Conservation (phyloP, 169 alveolate species). For the Cryptosporidium baileyi region DNA sequence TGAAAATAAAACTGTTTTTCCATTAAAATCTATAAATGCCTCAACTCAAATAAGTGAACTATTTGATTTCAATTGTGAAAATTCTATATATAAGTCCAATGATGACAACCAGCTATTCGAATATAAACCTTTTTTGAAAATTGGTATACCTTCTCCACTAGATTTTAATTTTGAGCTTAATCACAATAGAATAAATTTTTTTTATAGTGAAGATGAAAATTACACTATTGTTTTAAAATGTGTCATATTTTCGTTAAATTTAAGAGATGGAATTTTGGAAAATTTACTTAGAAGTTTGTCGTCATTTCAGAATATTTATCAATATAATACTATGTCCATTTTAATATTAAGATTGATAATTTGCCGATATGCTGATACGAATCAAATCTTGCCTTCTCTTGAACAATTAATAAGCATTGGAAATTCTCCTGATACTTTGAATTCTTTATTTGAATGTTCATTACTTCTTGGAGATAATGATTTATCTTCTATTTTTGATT, state of each 20-base stretch:
- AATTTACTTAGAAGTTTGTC: neutral
- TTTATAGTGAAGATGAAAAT: neutral
- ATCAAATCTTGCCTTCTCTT: neutral
- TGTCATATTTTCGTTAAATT: neutral
- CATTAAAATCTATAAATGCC: neutral
- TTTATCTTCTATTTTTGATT: conserved; percentile 8
- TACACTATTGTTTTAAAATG: neutral
- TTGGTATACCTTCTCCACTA: conserved; percentile 23
- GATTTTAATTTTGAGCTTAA: neutral
- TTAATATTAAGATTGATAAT: conserved; percentile 15
- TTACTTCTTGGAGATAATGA: conserved; percentile 15
- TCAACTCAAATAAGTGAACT: neutral
- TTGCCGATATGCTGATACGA: neutral
- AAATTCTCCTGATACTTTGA: neutral
- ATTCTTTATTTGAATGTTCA: conserved; percentile 37
- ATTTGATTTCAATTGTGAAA: no score
- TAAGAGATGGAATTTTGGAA: conserved; percentile 1
- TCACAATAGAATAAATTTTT: conserved; percentile 16
- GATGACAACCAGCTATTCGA: conserved; percentile 8
- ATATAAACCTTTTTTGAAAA: neutral
- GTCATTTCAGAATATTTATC: neutral
- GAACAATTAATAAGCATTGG: neutral
- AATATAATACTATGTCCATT: conserved; percentile 33
- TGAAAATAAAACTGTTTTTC: neutral
- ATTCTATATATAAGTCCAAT: no score